phyloP scores from a whole-genome alignment of 345 rosid species.

The Cochlearia excelsa region DNA sequence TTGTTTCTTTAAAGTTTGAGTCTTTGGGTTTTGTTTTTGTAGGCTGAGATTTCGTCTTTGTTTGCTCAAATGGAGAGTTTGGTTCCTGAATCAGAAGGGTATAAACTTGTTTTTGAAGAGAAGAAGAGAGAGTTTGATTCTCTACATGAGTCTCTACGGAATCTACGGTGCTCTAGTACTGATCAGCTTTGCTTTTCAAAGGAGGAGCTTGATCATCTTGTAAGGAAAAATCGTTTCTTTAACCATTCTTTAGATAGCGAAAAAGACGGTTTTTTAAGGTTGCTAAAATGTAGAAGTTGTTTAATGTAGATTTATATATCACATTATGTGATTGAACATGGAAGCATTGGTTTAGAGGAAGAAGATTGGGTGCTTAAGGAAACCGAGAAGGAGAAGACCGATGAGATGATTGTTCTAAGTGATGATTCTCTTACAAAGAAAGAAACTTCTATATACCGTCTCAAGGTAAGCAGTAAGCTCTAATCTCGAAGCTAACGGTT shows the following conservation, averaged over 20 bases:
- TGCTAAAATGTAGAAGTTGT: slow-evolving; percentile 16
- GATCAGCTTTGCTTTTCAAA: slow-evolving; percentile 61
- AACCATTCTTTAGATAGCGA: neutral
- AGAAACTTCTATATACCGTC: slow-evolving; percentile 62
- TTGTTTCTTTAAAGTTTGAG: neutral
- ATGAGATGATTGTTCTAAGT: slow-evolving; percentile 51
- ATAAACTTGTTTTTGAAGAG: slow-evolving; percentile 43
- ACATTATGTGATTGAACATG: slow-evolving; percentile 72
- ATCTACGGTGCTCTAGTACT: slow-evolving; percentile 44
- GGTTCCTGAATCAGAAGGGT: slow-evolving; percentile 40
- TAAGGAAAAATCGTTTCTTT: slow-evolving; percentile 34
- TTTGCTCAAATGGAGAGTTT: slow-evolving; percentile 35
- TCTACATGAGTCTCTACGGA: slow-evolving; percentile 67
- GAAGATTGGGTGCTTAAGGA: slow-evolving; percentile 74
- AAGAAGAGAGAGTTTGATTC: slow-evolving; percentile 72
- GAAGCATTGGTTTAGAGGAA: slow-evolving; percentile 70
- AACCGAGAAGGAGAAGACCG: slow-evolving; percentile 65
- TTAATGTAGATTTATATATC: slow-evolving; percentile 61
- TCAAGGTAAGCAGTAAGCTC: slow-evolving; percentile 82
- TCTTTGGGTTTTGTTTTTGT: slow-evolving; percentile 13
- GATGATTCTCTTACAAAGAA: slow-evolving; percentile 73
- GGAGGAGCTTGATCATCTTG: slow-evolving; percentile 77
- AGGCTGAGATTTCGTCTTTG: slow-evolving; percentile 48
- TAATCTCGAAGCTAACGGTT: neutral
- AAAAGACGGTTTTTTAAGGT: neutral